Percentiles rank a stretch among this genome's conserved stretches.
These are phyloP conservation scores for Amylocarpus encephaloides DNA, from an alignment of 2,329 filamentous ascomycete genomes.

Conservation along the genomic window DNA sequence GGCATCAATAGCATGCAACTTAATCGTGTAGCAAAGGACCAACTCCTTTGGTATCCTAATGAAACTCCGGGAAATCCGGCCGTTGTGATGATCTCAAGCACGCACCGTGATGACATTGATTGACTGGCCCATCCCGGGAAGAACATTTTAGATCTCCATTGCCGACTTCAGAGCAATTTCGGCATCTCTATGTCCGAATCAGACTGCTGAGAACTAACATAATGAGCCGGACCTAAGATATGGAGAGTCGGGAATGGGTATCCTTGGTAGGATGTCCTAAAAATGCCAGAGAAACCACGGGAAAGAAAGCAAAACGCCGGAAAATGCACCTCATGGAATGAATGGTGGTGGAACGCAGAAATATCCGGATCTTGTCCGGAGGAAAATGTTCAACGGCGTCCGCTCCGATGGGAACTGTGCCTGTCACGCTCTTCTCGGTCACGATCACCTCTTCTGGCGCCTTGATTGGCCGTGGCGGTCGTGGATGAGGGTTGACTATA, in stretches of 20 bases:
- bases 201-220: slow-evolving; percentile 14
- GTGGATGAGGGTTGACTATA: slow-evolving; percentile 23
- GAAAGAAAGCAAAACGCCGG: slow-evolving; percentile 26
- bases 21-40: slow-evolving; percentile 20
- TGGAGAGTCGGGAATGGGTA: slow-evolving; percentile 9
- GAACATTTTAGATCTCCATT: slow-evolving; percentile 18
- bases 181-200: slow-evolving; percentile 15
- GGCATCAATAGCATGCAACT: slow-evolving; percentile 22
- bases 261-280: slow-evolving; percentile 19
- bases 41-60: slow-evolving; percentile 13
- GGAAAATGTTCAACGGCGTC: slow-evolving; percentile 17
- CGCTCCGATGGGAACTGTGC: slow-evolving; percentile 7
- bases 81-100: slow-evolving; percentile 16
- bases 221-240: slow-evolving; percentile 3
- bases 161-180: slow-evolving; percentile 18
- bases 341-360: slow-evolving; percentile 16
- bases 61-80: slow-evolving; percentile 15
- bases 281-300: slow-evolving; percentile 19
- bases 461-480: slow-evolving; percentile 22
- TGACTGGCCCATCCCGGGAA: not conserved
- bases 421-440: slow-evolving; percentile 19
- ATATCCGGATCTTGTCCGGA: slow-evolving; percentile 16
- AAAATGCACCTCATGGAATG: slow-evolving; percentile 19
- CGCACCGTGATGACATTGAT: not conserved
- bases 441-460: slow-evolving; percentile 23